phyloP scores from a whole-genome alignment of 768 basidiomycete species.

The Rhizopogon vulgaris region DNA sequence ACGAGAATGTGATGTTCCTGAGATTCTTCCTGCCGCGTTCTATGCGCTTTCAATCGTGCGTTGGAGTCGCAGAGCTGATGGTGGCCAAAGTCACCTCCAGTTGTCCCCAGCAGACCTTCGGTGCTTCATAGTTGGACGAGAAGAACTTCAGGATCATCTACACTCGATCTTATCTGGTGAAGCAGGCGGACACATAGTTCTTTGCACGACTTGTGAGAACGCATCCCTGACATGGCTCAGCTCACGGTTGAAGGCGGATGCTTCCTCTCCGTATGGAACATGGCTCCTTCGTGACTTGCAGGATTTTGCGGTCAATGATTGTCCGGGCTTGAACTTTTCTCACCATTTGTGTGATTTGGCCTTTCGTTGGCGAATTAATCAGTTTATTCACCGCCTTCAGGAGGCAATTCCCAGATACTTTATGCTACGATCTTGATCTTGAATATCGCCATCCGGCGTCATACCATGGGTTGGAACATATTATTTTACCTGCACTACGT shows the following conservation, averaged over 20 bases:
- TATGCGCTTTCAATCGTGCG: conserved; percentile 31
- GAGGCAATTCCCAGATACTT: conserved; percentile 11
- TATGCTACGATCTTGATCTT: conserved; percentile 7
- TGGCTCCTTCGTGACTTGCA: conserved; percentile 20
- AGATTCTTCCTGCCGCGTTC: conserved; percentile 34
- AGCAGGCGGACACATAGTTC: neutral
- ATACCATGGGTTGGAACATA: too few species aligned
- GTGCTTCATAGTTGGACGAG: conserved; percentile 26
- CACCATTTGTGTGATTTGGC: neutral
- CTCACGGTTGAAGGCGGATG: conserved; percentile 4
- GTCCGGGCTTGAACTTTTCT: neutral
- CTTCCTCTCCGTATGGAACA: conserved; percentile 7
- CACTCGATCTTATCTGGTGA: conserved; percentile 10
- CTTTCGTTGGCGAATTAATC: neutral
- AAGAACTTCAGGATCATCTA: conserved; percentile 21
- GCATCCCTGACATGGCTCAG: conserved; percentile 5
- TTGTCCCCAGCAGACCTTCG: conserved; percentile 24
- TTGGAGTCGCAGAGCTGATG: conserved; percentile 20
- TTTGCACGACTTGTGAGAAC: conserved; percentile 4
- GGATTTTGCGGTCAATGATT: conserved; percentile 1
- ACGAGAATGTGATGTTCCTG: conserved; percentile 27
- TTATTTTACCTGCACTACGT: too few species aligned
- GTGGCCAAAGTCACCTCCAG: conserved; percentile 22
- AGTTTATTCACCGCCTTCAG: conserved; percentile 3
- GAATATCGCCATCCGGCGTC: too few species aligned